A percentile compares a stretch with the other conserved stretches of the same genome.
Conservation (phyloP, 108 stramenopile species). For the Licmophora abbreviata region DNA sequence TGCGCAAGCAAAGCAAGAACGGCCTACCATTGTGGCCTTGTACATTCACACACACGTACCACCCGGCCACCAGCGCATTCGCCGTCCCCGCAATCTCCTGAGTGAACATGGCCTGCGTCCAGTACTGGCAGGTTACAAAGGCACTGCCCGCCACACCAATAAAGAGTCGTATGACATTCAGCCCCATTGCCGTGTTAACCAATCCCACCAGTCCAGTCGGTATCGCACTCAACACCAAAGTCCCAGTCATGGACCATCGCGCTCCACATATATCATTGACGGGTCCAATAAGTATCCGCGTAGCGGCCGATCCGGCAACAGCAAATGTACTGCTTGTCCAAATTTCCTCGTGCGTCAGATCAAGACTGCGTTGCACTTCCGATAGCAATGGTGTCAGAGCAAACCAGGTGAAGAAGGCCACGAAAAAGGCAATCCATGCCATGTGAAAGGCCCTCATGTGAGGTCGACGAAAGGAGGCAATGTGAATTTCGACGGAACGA, state of each 20-base stretch:
- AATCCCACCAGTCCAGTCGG: constrained; percentile 79
- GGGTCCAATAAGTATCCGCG: constrained; percentile 64
- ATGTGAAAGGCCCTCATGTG: constrained; percentile 88
- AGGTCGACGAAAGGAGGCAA: constrained; percentile 39
- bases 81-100: constrained; percentile 85
- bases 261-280: constrained; percentile 73
- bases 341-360: constrained; percentile 43
- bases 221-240: constrained; percentile 46
- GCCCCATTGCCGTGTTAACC: constrained; percentile 57
- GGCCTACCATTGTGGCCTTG: constrained; percentile 16
- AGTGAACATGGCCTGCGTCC: constrained; percentile 83
- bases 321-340: constrained; percentile 47
- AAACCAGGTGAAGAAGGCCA: constrained; percentile 8
- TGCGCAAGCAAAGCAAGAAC: background rate
- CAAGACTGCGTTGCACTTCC: constrained; percentile 39
- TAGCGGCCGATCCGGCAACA: constrained; percentile 46
- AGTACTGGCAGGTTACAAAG: constrained; percentile 90
- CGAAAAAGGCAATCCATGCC: constrained; percentile 41
- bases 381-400: constrained; percentile 27
- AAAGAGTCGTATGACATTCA: constrained; percentile 62
- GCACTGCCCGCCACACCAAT: constrained; percentile 80
- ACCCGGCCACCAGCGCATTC: constrained; percentile 84
- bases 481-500: constrained; percentile 39
- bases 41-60: too few species aligned
- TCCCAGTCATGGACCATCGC: constrained; percentile 26